Base-by-base conservation (phyloP, 352 stramenopile genomes). In the Pythium apleroticum region DNA sequence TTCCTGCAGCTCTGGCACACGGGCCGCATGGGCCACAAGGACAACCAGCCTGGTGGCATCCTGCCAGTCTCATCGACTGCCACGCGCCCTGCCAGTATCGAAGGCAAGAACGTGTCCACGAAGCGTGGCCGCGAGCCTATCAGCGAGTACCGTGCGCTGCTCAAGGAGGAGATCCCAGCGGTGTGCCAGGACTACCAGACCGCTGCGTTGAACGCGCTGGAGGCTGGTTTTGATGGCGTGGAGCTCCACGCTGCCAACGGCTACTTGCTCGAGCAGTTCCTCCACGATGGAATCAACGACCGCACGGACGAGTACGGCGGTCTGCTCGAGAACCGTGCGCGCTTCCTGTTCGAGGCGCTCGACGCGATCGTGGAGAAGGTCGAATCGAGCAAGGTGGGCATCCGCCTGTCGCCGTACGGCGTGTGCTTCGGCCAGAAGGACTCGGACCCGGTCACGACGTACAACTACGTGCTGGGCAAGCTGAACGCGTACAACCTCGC, bases 181-280 rank as follows among this genome's bases (percentile, higher is more conserved):
- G 66, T 78, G 15, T 72, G 93, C n/a, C 39, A 86, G 35, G 79
- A 91, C 43, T 97, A 80, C 70, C 65, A 68, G 15, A 56, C 76
- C 41, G 77, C 68, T 3, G 86, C 88, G 6, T 50, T 68, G 24
- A 68, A 71, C 9, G 72, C 80, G 1, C 77, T 80, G 30, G 61
- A 81, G 30, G 86, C 59, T 31, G 59, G 59, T 25, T 66, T 66
- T 30, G 59, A 66, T n/a, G 59, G 59, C 8, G 59, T 66, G n/a
- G 87, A 97, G 61, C 59, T 97, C 37, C 91, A 97, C 69, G 64
- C n/a, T 11, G 90, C 86, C 1, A 94, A 97, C 65, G 91, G 89
- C 19, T 97, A 97, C 60, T 70, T 97, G 30, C 66, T 97, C 57
- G 86, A 97, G 60, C 74, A 94, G 65, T 95, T 95, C 68, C 68